A percentile compares a stretch with the other conserved stretches of the same genome.
phyloP scores from a whole-genome alignment of 176 grass and related monocot genomes.

The Paspalum vaginatum region DNA sequence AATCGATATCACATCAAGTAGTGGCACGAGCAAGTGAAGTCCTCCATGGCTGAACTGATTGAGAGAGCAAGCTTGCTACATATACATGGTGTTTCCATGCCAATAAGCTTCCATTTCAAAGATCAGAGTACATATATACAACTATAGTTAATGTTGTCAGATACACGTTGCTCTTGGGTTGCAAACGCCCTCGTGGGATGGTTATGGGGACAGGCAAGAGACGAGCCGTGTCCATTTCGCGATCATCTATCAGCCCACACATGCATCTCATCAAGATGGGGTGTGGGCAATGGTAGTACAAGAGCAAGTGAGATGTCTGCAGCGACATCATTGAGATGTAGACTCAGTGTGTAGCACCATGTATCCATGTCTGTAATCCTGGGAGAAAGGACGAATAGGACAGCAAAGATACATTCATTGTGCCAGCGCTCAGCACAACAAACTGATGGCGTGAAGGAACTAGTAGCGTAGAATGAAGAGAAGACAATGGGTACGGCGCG shows the following conservation, averaged over 20 bases:
- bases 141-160: neutral
- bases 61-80: neutral
- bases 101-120: neutral
- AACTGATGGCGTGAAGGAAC: neutral
- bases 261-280: neutral
- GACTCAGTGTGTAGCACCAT: slow-evolving; percentile 10
- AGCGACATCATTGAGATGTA: too few relatives aligned
- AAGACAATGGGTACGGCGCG: neutral
- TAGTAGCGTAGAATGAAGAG: neutral
- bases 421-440: neutral
- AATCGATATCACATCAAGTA: too few relatives aligned
- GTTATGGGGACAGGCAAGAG: neutral
- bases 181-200: neutral
- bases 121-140: neutral
- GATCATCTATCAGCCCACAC: neutral
- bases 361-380: slow-evolving; percentile 8
- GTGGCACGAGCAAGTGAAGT: neutral
- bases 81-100: neutral
- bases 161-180: neutral
- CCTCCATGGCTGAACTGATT: neutral
- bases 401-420: neutral
- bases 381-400: neutral
- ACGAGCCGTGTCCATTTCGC: neutral
- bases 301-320: neutral
- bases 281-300: neutral